Evolutionary conservation across 2,329 filamentous ascomycete species (phyloP), one percentile per base, ranked within the genome.

Genomic region (Escovopsis sp.): DNA sequence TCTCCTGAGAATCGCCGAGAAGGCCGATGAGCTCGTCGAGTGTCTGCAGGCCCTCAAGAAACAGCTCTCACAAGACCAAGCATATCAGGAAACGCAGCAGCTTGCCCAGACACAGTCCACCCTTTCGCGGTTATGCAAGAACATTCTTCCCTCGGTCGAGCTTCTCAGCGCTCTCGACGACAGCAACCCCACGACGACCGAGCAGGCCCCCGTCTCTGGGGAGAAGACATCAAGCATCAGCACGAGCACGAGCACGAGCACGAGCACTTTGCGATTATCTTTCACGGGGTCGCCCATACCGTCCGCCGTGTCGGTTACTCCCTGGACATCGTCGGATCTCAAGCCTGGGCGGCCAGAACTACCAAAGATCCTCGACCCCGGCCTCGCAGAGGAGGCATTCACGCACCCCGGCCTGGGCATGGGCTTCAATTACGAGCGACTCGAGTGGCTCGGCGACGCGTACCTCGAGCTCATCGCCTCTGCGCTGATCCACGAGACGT

Each of bases 361-460:
- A 1, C 84, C 83, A 3, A 55, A 63, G 9, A 72, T 86, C 39
- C 53, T 67, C 6, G 71, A 86, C 47, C 61, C 68, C 0, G 59
- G 64, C 16, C 66, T 88, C 14, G 74, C 79, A 50, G 63, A 61
- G 24, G 71, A 76, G 13, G 74, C 77, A 10, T 81, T 88, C 52
- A 84, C 73, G 1, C 84, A 89, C 51, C 63, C 70, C 1, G 76
- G 74, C 1, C 54, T 65, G 41, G 53, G 52, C 4, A 25, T 42
- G 4, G 47, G 44, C 1, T 50, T 53, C 24, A 60, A 59, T 52
- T 95, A 95, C 59, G 88, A 95, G 53, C 74, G 76, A 14, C 74
- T 95, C 7, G 89, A 96, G 60, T 87, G 89, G 64, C 69, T 94
- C 7, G 89, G 89, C 7, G 89, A 96, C 57, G 81, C 84, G 15